These are phyloP conservation scores for Populus tremula DNA, from an alignment of 345 rosid genomes.

Conservation along the genomic window DNA sequence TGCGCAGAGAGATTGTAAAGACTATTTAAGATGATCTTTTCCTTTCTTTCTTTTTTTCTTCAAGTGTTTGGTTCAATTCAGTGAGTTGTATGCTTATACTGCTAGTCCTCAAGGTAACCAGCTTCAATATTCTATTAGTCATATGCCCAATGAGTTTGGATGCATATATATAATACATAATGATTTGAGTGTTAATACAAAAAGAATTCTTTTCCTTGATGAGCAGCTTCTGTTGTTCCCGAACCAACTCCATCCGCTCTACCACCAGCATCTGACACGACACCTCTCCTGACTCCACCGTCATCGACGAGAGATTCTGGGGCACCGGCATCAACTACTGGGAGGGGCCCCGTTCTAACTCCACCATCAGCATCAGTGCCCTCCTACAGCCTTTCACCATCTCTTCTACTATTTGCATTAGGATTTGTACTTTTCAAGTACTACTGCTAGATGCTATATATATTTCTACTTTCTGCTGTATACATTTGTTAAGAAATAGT, in stretches of 20 bases:
- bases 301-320: conserved; percentile 25
- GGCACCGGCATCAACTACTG: conserved; percentile 43
- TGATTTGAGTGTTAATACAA: neutral
- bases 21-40: neutral
- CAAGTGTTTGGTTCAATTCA: no score
- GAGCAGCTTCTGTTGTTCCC: conserved; percentile 49
- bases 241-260: conserved; percentile 50
- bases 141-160: neutral
- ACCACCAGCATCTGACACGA: conserved; percentile 58
- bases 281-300: conserved; percentile 51
- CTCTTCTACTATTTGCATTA: conserved; percentile 41
- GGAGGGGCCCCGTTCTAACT: conserved; percentile 52
- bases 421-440: conserved; percentile 41
- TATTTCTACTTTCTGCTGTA: neutral
- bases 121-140: neutral
- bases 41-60: no score
- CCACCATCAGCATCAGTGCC: conserved; percentile 51
- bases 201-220: neutral
- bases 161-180: neutral
- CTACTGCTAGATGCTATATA: conserved; percentile 21
- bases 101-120: conserved; percentile 42
- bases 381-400: conserved; percentile 38
- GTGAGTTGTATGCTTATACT: neutral
- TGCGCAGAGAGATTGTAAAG: neutral
- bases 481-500: conserved; percentile 2